Percentiles rank a stretch among this genome's conserved stretches.
phyloP scores from a whole-genome alignment of 352 stramenopile genomes.

The Blastocystis sp. region DNA sequence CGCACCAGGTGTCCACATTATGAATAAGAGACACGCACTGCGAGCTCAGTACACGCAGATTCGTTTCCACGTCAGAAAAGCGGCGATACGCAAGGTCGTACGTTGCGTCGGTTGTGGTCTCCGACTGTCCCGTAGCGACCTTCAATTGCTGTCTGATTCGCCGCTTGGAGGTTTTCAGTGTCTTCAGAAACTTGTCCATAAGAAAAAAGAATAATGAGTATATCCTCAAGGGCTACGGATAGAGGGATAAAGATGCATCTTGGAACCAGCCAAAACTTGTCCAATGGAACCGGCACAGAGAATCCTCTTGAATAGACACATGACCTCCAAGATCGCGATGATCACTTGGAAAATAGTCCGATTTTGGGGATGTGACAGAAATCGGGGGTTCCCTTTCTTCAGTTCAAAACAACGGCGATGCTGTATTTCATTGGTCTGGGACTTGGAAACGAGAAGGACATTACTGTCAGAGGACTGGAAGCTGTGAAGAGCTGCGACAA shows the following conservation, averaged over 20 bases:
- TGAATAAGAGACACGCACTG: conserved; percentile 50
- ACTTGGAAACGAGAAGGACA: conserved; percentile 92
- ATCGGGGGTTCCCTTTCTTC: too few species aligned
- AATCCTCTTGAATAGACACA: neutral
- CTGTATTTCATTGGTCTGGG: conserved; percentile 92
- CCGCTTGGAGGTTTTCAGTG: conserved; percentile 48
- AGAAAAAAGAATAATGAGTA: neutral
- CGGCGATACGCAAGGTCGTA: conserved; percentile 36
- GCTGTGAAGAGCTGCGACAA: conserved; percentile 82
- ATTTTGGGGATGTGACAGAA: too few species aligned
- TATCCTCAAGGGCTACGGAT: neutral
- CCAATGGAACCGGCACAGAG: too few species aligned
- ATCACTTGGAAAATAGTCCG: too few species aligned
- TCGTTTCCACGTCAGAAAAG: conserved; percentile 47
- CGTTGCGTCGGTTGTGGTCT: conserved; percentile 29
- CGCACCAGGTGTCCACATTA: conserved; percentile 46
- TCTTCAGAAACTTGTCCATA: conserved; percentile 55
- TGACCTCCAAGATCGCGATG: neutral
- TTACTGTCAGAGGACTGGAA: conserved; percentile 87
- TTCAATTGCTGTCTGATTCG: conserved; percentile 50
- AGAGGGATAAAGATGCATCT: too few species aligned
- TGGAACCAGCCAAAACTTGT: too few species aligned
- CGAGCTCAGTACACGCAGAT: conserved; percentile 14
- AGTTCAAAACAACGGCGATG: conserved; percentile 65
- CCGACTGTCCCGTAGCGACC: conserved; percentile 29